Evolutionary conservation across 1,284 basidiomycete species (phyloP).

Genomic region (Meira nashicola): DNA sequence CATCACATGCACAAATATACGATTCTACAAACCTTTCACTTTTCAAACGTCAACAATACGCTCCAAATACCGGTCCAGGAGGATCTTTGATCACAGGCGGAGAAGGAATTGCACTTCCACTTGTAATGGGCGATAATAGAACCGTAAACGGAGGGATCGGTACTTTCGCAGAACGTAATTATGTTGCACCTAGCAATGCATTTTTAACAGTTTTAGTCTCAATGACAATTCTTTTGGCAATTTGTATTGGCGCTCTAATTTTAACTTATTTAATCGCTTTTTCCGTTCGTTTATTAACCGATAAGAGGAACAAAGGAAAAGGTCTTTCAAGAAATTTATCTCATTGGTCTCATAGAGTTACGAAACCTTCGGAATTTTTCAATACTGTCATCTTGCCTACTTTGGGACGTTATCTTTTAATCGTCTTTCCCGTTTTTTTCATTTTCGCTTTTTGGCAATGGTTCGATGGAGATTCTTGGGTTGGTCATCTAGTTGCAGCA

Average conservation of each 20-base stretch:
- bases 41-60: conserved; percentile 29
- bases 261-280: conserved; percentile 19
- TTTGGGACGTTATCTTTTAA: conserved; percentile 10
- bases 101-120: conserved; percentile 22
- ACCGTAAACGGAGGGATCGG: conserved; percentile 25
- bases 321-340: background rate
- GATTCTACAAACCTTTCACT: conserved; percentile 12
- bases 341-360: conserved; percentile 13
- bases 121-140: conserved; percentile 26
- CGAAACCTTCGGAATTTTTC: conserved; percentile 11
- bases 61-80: conserved; percentile 45
- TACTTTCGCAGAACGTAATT: conserved; percentile 34
- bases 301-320: background rate
- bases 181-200: conserved; percentile 40
- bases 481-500: conserved; percentile 41
- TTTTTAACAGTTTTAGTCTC: conserved; percentile 47
- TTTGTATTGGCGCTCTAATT: conserved; percentile 23
- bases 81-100: conserved; percentile 29
- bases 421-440: conserved; percentile 23
- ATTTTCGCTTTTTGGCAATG: conserved; percentile 50
- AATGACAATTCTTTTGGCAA: conserved; percentile 35
- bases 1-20: background rate
- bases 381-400: conserved; percentile 4
- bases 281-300: conserved; percentile 6
- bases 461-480: conserved; percentile 40